Evolutionary conservation across 2,329 filamentous ascomycete species (phyloP).

Genomic region (Diaporthe vaccinii): DNA sequence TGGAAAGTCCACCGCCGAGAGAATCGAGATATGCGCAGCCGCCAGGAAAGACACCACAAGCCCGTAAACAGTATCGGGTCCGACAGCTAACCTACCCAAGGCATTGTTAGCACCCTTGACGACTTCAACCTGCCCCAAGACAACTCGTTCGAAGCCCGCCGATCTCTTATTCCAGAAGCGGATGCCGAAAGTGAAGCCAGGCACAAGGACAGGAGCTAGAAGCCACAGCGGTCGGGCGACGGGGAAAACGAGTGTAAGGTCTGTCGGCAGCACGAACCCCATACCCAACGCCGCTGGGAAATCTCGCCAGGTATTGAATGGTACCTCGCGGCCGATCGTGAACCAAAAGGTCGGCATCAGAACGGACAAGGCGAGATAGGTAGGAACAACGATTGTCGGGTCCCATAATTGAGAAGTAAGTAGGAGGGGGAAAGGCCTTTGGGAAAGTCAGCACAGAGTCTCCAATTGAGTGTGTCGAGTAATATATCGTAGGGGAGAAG

Average conservation of each 20-base stretch:
- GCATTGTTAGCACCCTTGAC: neutral
- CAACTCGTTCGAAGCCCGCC: neutral
- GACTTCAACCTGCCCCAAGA: neutral
- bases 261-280: neutral
- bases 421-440: neutral
- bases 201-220: neutral
- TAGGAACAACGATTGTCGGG: too few relatives aligned
- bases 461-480: neutral
- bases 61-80: neutral
- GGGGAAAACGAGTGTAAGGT: neutral
- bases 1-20: neutral
- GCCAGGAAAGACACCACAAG: neutral
- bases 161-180: neutral
- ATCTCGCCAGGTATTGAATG: too few relatives aligned
- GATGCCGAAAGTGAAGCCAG: neutral
- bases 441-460: neutral
- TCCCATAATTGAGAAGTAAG: neutral
- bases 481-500: neutral
- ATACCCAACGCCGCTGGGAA: too few relatives aligned
- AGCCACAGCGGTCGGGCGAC: neutral
- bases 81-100: fast-evolving
- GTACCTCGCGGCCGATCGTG: too few relatives aligned
- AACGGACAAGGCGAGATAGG: too few relatives aligned
- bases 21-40: neutral
- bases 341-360: too few relatives aligned